Evolutionary conservation across 1,139 yeast species (phyloP), one percentile per base, ranked within the genome.

Genomic region (Geotrichum restrictum): DNA sequence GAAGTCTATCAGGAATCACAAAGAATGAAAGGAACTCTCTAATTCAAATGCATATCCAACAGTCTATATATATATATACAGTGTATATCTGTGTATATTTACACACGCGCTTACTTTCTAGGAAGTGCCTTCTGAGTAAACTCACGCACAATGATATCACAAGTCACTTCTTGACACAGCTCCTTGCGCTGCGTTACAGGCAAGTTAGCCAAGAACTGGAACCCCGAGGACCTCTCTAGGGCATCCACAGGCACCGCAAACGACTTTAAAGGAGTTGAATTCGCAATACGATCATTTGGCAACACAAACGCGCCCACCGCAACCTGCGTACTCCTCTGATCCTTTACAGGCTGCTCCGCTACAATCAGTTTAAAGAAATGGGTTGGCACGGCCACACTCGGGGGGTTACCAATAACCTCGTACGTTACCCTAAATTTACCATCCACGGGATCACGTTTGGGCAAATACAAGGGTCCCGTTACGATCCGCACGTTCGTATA

Each of bases 361-460:
- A 93, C 87, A 53, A 94, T 74, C 56, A 93, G 74, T 70, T 93
- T 94, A 78, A 84, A 93, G 65, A 94, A 93, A 70, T 93, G 98
- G 7, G 98, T 93, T 16, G 99, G 98, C 10, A 93, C 99, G 0
- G 98, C 98, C 53, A 93, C 78, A 62, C 81, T 87, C 49, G 98
- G 98, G 5, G 99, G 99, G 60, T 88, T 86, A 2, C 99, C 99
- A 68, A 93, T 88, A 43, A 93, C 88, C 70, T 94, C 98, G 69
- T 91, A 93, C 2, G 79, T 74, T 16, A 93, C 96, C 59, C 87
- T 76, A 69, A 74, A 87, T 67, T 91, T 93, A 2, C 91, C 94
- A 62, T 85, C 89, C 1, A 81, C 86, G 1, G 82, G 79, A 59
- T 81, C 79, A 56, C 75, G 74, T 63, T 84, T 85, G 3, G 99